Conservation (phyloP, 768 basidiomycete species). For the Heimioporus sp. region DNA sequence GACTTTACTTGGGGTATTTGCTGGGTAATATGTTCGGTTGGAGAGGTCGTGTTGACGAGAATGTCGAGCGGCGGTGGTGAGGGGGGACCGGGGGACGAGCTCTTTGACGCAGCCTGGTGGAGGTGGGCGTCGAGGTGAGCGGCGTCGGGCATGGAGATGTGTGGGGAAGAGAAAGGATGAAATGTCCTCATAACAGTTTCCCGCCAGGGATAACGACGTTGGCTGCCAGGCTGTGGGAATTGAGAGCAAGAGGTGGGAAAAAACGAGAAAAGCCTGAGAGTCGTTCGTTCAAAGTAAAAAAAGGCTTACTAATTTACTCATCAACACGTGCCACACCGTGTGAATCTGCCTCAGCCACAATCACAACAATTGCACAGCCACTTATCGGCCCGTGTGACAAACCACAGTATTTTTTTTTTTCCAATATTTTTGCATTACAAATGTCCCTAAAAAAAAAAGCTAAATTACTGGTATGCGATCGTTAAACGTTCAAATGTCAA, state of each 20-base stretch:
- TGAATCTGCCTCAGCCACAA: conserved; percentile 22
- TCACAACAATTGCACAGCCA: conserved; percentile 10
- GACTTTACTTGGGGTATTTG: conserved; percentile 30
- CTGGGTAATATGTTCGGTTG: conserved; percentile 29
- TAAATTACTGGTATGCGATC: conserved; percentile 12
- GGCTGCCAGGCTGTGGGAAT: conserved; percentile 46
- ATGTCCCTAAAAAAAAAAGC: conserved; percentile 12
- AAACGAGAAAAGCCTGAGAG: conserved; percentile 35
- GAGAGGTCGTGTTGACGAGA: conserved; percentile 32
- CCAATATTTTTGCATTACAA: conserved; percentile 16
- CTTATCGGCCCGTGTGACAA: background rate
- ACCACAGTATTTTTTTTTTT: conserved; percentile 2
- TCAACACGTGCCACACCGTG: conserved; percentile 32
- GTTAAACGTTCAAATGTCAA: conserved; percentile 13
- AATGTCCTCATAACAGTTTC: conserved; percentile 45
- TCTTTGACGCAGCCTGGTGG: conserved; percentile 30
- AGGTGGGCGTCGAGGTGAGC: conserved; percentile 33
- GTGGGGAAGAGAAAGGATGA: conserved; percentile 42
- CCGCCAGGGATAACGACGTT: conserved; percentile 38
- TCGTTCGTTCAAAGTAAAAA: conserved; percentile 15
- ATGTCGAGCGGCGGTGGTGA: conserved; percentile 40
- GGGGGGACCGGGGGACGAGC: conserved; percentile 49
- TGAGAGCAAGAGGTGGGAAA: conserved; percentile 42
- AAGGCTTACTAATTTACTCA: conserved; percentile 23
- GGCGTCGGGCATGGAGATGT: conserved; percentile 40